Base-by-base conservation (phyloP, 2,329 filamentous ascomycete species). In the Chlorencoelia australis region DNA sequence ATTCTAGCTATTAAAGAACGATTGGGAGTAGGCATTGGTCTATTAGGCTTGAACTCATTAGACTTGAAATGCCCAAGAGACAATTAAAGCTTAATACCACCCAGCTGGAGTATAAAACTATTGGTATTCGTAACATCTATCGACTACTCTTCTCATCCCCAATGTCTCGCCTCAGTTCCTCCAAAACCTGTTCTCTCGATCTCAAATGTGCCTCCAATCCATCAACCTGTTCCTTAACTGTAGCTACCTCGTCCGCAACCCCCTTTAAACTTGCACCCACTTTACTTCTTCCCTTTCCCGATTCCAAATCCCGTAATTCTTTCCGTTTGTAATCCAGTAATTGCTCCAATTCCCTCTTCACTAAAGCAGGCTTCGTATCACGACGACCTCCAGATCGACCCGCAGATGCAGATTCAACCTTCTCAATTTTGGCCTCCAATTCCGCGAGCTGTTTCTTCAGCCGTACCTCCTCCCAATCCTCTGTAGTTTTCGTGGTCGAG, bases 401-500 rank as follows among this genome's bases (percentile, higher is more conserved):
- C 51, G 82, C 74, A 0, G 79, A 78, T 28, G 78, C 75, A 39
- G 77, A 71, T 62, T 93, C 87, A 2, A 94, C 81, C 40, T 82
- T 79, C 22, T 79, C 76, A 44, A 95, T 81, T 67, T 93, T 94
- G 39, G 81, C 73, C 52, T 98, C 88, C 18, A 98, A 67, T 51
- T 96, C 89, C 16, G 77, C 72, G 20, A 98, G 73, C 61, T 96
- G 87, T 57, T 91, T 88, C 69, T 93, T 89, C 47, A 98, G 69
- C 36, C 88, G 75, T 29, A 96, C 91, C 61, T 96, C 91, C 61
- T 98, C 91, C 87, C 91, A 96, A 58, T 98, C 91, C 53, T 79
- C 77, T 17, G 93, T 89, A 42, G 82, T 83, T 57, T 87, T 84
- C 45, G 84, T 82, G 24, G 73, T 71, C 40, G 78, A 82, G 58